phyloP scores from a whole-genome alignment of 192 early-diverging fungal species.

The Geosiphon pyriformis region DNA sequence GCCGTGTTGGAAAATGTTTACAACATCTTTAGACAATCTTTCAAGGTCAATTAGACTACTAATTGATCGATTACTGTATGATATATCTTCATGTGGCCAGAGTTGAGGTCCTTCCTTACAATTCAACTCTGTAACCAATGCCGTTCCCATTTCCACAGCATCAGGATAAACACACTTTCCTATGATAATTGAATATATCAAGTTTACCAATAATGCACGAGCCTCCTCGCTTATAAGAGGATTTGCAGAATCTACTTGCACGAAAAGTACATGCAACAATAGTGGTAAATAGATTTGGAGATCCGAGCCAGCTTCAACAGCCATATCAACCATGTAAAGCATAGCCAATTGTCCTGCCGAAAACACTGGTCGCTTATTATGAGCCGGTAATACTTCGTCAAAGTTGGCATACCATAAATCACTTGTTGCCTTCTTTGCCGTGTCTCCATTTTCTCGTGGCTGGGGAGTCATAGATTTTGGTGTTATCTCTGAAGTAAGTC shows the following conservation, averaged over 20 bases:
- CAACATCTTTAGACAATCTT: conserved; percentile 40
- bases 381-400: conserved; percentile 57
- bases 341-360: conserved; percentile 71
- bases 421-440: conserved; percentile 20
- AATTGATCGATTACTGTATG: conserved; percentile 42
- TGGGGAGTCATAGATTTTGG: conserved; percentile 67
- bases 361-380: conserved; percentile 61
- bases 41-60: conserved; percentile 45
- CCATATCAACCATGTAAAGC: conserved; percentile 74
- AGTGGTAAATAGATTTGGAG: conserved; percentile 62
- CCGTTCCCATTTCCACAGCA: conserved; percentile 37
- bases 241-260: conserved; percentile 78
- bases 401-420: conserved; percentile 48
- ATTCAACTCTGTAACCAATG: conserved; percentile 43
- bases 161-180: conserved; percentile 54
- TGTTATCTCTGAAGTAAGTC: conserved; percentile 58
- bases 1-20: conserved; percentile 38
- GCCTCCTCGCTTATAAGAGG: conserved; percentile 73
- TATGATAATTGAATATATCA: conserved; percentile 68
- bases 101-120: conserved; percentile 68
- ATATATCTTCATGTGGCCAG: conserved; percentile 79
- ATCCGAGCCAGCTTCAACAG: conserved; percentile 65
- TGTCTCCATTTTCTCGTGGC: conserved; percentile 33
- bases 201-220: conserved; percentile 64
- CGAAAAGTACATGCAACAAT: conserved; percentile 69